phyloP scores from a whole-genome alignment of 805 yeast species.

The Wickerhamomyces canadensis region DNA sequence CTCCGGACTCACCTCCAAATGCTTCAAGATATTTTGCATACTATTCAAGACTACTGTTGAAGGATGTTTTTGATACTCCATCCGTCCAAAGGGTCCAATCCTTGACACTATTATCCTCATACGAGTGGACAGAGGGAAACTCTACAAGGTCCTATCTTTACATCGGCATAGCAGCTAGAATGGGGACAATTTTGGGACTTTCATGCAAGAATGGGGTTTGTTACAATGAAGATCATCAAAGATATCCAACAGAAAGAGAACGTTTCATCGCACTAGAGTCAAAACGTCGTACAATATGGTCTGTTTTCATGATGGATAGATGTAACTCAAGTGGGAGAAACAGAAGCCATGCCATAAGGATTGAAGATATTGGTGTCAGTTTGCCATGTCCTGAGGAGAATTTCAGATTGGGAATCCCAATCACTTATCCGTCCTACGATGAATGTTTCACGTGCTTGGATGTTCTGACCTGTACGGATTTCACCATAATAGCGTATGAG shows the following conservation, averaged over 20 bases:
- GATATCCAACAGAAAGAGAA: neutral
- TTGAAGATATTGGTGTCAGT: conserved; percentile 28
- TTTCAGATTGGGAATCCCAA: conserved; percentile 25
- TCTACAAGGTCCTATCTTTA: conserved; percentile 32
- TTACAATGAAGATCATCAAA: conserved; percentile 9
- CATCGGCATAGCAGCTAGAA: conserved; percentile 37
- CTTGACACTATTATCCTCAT: conserved; percentile 30
- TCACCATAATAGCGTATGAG: conserved; percentile 29
- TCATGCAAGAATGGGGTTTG: conserved; percentile 21
- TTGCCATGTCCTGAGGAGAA: conserved; percentile 31
- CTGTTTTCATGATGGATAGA: conserved; percentile 37
- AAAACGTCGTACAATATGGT: conserved; percentile 34
- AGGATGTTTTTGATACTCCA: conserved; percentile 34
- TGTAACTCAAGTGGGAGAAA: conserved; percentile 33
- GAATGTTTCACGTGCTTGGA: conserved; percentile 11
- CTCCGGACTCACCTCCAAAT: conserved; percentile 21
- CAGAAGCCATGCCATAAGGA: conserved; percentile 28
- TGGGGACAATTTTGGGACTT: conserved; percentile 32
- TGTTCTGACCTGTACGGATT: conserved; percentile 24
- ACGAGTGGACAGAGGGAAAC: conserved; percentile 38
- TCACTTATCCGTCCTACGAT: conserved; percentile 8
- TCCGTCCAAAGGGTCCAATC: conserved; percentile 35
- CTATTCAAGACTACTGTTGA: conserved; percentile 29
- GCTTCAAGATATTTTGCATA: conserved; percentile 36
- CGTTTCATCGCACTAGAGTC: conserved; percentile 26